Evolutionary conservation across 2,329 filamentous ascomycete species (phyloP).

Genomic region (Aspergillus sp.): DNA sequence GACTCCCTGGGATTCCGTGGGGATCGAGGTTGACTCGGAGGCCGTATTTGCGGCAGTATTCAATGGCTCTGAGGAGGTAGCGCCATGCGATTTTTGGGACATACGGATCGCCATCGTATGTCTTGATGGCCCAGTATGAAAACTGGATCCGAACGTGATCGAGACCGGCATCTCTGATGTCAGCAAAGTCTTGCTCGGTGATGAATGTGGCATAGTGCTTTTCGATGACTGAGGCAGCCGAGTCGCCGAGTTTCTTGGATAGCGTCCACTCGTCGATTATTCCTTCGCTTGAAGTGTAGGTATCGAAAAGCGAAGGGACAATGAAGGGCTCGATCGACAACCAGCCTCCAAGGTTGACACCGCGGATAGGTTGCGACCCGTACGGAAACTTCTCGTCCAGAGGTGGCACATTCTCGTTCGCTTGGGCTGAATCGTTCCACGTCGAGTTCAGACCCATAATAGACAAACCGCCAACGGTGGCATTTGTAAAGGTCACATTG

Average conservation of each 20-base stretch:
- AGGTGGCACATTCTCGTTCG: conserved; percentile 78
- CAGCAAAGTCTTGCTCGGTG: conserved; percentile 76
- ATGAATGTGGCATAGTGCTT: conserved; percentile 90
- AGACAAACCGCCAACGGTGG: conserved; percentile 80
- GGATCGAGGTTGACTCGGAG: conserved; percentile 90
- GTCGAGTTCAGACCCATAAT: conserved; percentile 83
- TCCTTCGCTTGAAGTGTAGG: conserved; percentile 60
- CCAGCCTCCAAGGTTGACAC: conserved; percentile 94
- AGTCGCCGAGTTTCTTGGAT: conserved; percentile 66
- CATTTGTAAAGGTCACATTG: conserved; percentile 89
- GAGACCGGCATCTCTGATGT: conserved; percentile 83
- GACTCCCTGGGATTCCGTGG: conserved; percentile 86
- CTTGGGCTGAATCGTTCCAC: conserved; percentile 79
- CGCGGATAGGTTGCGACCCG: conserved; percentile 74
- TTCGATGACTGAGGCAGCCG: conserved; percentile 71
- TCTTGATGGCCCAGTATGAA: conserved; percentile 90
- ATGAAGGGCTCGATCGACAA: conserved; percentile 93
- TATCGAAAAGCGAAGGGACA: conserved; percentile 82
- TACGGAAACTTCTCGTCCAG: conserved; percentile 80
- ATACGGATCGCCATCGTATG: conserved; percentile 84
- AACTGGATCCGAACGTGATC: conserved; percentile 97
- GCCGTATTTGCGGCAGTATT: conserved; percentile 90
- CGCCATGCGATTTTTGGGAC: conserved; percentile 85
- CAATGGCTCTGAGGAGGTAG: conserved; percentile 87
- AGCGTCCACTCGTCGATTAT: conserved; percentile 91